Evolutionary conservation across 495 filamentous ascomycete species (phyloP).

Genomic region (Aspergillus ostianus): DNA sequence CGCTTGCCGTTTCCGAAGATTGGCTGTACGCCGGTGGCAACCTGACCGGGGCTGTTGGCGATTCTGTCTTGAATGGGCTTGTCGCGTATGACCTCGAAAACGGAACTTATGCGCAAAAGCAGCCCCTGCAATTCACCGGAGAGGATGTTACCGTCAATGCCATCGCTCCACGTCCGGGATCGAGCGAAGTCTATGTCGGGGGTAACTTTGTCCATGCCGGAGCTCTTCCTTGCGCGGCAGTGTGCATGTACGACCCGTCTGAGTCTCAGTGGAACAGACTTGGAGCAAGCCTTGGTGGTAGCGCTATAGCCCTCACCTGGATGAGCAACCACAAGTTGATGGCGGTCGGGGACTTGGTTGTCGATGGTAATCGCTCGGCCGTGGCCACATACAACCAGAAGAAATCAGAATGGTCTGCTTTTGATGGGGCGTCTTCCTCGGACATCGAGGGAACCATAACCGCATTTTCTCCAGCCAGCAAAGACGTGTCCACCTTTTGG

Average conservation of each 20-base stretch:
- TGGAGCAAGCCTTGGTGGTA: conserved; percentile 66
- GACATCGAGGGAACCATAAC: conserved; percentile 76
- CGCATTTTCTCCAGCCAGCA: conserved; percentile 67
- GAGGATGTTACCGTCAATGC: conserved; percentile 68
- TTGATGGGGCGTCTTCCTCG: conserved; percentile 56
- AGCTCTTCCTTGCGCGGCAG: conserved; percentile 72
- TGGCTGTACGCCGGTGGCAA: conserved; percentile 80
- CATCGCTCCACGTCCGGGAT: conserved; percentile 64
- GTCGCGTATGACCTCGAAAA: conserved; percentile 72
- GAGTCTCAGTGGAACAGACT: conserved; percentile 74
- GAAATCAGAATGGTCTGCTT: conserved; percentile 59
- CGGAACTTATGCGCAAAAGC: conserved; percentile 54
- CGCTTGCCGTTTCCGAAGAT: conserved; percentile 65
- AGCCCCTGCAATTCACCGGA: conserved; percentile 71
- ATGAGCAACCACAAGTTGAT: conserved; percentile 63
- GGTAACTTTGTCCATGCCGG: conserved; percentile 81
- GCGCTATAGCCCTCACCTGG: conserved; percentile 73
- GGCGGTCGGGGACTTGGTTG: conserved; percentile 70
- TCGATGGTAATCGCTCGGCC: conserved; percentile 61
- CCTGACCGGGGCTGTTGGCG: conserved; percentile 66
- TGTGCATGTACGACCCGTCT: conserved; percentile 73
- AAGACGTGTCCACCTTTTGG: conserved; percentile 71
- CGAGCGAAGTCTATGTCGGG: conserved; percentile 76
- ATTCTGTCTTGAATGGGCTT: conserved; percentile 66
- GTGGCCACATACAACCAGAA: conserved; percentile 73